Base-by-base conservation (phyloP, 2,329 filamentous ascomycete species). In the Penicillium sp. region DNA sequence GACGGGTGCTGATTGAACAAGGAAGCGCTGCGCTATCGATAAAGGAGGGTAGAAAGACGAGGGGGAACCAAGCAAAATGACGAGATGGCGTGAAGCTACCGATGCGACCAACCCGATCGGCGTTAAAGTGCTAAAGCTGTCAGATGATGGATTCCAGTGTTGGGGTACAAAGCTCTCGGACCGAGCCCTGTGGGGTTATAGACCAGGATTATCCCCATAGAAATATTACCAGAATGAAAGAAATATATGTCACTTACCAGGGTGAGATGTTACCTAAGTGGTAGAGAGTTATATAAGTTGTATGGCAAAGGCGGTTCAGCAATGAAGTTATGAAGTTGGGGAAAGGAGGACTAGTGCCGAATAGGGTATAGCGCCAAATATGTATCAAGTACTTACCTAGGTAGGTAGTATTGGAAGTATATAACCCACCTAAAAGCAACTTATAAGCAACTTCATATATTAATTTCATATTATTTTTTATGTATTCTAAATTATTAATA, bases 61-160 rank as follows among this genome's bases (percentile, higher is more conserved):
- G 43, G 37, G 37, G n/a, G 47, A 55, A 50, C 47, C 52, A 57
- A 49, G 53, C 43, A 37, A 48, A 45, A 65, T 65, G 62, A 65
- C 63, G 62, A 63, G 60, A 64, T 64, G 58, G 63, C 60, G 61
- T 56, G 52, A 52, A 64, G 62, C 62, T 65, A 62, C 58, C 56
- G 58, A 66, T 65, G 62, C 57, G 61, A 64, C 56, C 59, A 62
- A 47, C 59, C 61, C 60, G 56, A 66, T 65, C 59, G 58, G 60
- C 56, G 59, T 55, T 57, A 50, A 50, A 24, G 40, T 39, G 43
- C 47, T 54, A 32, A 50, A 62, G 53, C 48, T 62, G 61, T 64
- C 62, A 64, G 62, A 65, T 65, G 61, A 65, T 59, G 59, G 31
- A 34, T 50, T 37, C 50, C 50, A 47, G 32, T 7, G 4, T 52